Base-by-base conservation (phyloP, 371 early-diverging fungal genomes). In the Rhizopus arrhizus region DNA sequence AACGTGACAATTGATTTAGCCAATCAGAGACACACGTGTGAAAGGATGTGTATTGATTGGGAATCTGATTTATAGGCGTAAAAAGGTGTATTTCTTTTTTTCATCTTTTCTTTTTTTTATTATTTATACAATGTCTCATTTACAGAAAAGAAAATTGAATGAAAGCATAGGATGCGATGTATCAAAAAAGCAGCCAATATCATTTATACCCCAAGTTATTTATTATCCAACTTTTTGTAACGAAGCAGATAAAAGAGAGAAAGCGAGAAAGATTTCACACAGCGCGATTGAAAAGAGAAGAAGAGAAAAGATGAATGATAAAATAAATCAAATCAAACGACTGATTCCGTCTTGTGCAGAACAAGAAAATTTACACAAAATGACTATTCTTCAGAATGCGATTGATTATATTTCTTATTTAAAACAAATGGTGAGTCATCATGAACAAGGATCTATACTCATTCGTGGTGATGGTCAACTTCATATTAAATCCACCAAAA, bases 241-340 rank as follows among this genome's bases (percentile, higher is more conserved):
- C 22, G 22, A 22, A 9, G 79, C 77, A 16, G 77, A 80, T 53
- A 68, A 75, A 53, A 66, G 83, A 11, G 87, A 85, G 50, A 66
- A 81, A 52, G 80, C 83, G 36, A 80, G 90, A 58, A 89, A 88
- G 53, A 80, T 85, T 10, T 89, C 90, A 0, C 92, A 91, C 57
- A 87, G 89, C n/a, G 90, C 90, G 9, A 89, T 91, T 42, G 92
- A 91, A 61, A 73, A 89, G 16, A 77, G 90, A 9, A 82, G 92
- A 45, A 85, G 92, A 22, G 90, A 91, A 52, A 82, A 87, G 12
- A 90, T 90, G 70, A 90, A 91, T 63, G 89, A 89, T 64, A 80
- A 80, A 59, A 80, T 80, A n/a, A 13, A 68, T 13, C 80, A 77
- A 42, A 45, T 80, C 8, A 74, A 77, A 36, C 72, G 74, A 36